Evolutionary conservation across 352 stramenopile species (phyloP).

Genomic region (Discostella stelligera): DNA sequence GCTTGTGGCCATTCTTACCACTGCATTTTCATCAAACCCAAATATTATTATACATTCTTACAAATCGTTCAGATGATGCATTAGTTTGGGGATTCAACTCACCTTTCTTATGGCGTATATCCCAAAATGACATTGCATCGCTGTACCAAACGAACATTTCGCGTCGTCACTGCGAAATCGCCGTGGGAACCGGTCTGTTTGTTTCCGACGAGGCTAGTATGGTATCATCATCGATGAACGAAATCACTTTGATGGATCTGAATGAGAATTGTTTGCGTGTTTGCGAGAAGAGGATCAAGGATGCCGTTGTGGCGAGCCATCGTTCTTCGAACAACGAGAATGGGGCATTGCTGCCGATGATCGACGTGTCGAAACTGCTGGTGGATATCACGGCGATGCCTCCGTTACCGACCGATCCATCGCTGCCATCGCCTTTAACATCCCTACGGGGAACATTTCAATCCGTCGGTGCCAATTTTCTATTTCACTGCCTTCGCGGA

Average conservation of each 20-base stretch:
- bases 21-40: neutral
- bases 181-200: conserved; percentile 34
- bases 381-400: conserved; percentile 15
- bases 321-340: neutral
- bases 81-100: conserved; percentile 47
- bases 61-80: conserved; percentile 23
- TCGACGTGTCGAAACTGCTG: conserved; percentile 3
- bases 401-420: neutral
- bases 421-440: neutral
- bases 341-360: neutral
- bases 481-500: conserved; percentile 38
- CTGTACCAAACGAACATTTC: conserved; percentile 24
- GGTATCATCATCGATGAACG: neutral
- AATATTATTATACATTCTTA: neutral
- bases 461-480: conserved; percentile 35
- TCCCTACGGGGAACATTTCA: conserved; percentile 21
- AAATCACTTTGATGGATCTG: conserved; percentile 37
- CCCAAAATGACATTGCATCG: conserved; percentile 20
- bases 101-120: conserved; percentile 34
- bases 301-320: neutral
- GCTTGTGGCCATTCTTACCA: too few relatives aligned
- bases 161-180: conserved; percentile 29
- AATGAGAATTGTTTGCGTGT: conserved; percentile 34
- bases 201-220: neutral
- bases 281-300: conserved; percentile 23